Evolutionary conservation across 2,329 filamentous ascomycete genomes (phyloP).

Genomic region (Biscogniauxia mediterranea): DNA sequence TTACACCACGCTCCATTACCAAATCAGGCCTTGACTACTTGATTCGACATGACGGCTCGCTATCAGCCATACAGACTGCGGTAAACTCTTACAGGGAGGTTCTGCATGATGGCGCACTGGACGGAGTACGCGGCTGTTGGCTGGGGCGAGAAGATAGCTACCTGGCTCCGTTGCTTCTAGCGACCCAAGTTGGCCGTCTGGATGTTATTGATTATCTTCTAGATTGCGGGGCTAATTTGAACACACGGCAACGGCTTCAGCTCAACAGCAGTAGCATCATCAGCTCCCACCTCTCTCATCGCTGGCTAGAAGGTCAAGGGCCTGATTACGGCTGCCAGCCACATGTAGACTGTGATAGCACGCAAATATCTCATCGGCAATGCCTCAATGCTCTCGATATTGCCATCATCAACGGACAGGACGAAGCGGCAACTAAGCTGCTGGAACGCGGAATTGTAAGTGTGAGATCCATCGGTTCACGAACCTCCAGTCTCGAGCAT

Average conservation of each 20-base stretch:
- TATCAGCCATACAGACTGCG: no score
- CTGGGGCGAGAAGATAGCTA: background rate
- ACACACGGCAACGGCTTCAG: background rate
- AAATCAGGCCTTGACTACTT: no score
- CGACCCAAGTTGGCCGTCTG: background rate
- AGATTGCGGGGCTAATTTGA: background rate
- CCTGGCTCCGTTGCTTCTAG: background rate
- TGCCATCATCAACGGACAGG: background rate
- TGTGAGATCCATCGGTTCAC: background rate
- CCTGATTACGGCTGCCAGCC: background rate
- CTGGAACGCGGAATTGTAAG: background rate
- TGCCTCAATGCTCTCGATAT: background rate
- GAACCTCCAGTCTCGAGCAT: background rate
- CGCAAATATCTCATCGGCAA: background rate
- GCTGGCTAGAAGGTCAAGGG: background rate
- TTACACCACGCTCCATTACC: no score
- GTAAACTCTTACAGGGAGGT: background rate
- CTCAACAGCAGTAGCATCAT: background rate
- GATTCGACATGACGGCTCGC: no score
- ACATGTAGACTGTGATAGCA: background rate
- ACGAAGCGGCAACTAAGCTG: background rate
- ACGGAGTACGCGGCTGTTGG: background rate
- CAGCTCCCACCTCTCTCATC: background rate
- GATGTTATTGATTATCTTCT: background rate
- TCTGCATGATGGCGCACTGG: background rate